Base-by-base conservation (phyloP, 1,139 yeast species). In the Kurtzmaniella quercitrusa region DNA sequence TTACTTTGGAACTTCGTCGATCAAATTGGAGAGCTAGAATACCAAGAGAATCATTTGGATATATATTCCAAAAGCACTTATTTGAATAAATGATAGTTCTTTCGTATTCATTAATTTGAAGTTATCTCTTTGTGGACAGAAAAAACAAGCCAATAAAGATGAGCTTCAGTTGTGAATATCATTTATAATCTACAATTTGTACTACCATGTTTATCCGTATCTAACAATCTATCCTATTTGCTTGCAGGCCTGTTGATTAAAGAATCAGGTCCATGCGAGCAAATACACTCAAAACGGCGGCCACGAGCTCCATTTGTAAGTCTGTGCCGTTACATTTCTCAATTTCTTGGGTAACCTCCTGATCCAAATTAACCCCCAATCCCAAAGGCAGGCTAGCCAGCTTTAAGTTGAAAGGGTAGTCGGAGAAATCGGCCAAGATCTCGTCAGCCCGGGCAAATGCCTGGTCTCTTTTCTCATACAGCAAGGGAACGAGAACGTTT, bases 401-500 rank as follows among this genome's bases (percentile, higher is more conserved):
- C 36, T 74, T 70, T 46, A 74, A 58, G 47, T 70, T 68, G 60
- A 91, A 93, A n/a, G 98, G 99, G 65, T 70, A 88, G 52, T 88
- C 95, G 40, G 95, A 76, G 57, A 78, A 93, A 55, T 88, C 94
- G 42, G 74, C 77, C 50, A 93, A 74, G 40, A 94, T 66, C 60
- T 93, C 98, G 59, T 93, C 98, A 9, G 96, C 96, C 54, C 96
- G 78, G 4, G 88, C 82, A 62, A 91, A 87, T 0, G 98, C 98
- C 54, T 84, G 84, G 61, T 94, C 99, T 56, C 98, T 81, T 51
- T 84, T 87, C 53, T 89, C 97, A 60, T 88, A 89, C 52, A 84
- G 85, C 51, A 91, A 72, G 32, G 84, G 76, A 40, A 84, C 74
- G 46, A 91, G 73, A 5, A 89, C 95, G 58, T 93, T 94, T 59